Percentiles rank a stretch among this genome's conserved stretches.
These are phyloP conservation scores for Wickerhamomyces pijperi DNA, from an alignment of 805 yeast species.

Conservation along the genomic window DNA sequence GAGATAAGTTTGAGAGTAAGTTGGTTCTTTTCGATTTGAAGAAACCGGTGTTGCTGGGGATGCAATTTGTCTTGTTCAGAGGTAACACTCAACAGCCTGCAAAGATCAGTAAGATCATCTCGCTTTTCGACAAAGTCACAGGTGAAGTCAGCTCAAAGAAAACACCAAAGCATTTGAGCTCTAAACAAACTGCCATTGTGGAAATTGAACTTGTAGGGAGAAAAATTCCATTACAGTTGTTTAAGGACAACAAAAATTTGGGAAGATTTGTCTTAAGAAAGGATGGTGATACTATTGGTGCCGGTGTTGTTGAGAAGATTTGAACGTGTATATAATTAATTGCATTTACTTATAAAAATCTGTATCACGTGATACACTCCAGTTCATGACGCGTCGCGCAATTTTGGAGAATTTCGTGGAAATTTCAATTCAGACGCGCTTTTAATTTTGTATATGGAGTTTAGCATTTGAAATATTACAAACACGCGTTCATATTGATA, in stretches of 20 bases:
- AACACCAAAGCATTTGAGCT: constrained; percentile 85
- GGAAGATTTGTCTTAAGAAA: constrained; percentile 98
- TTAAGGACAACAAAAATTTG: constrained; percentile 90
- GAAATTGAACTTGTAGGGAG: constrained; percentile 69
- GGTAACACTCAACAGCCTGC: constrained; percentile 93
- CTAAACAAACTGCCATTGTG: constrained; percentile 95
- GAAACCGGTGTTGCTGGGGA: constrained; percentile 85
- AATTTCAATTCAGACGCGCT: too few relatives aligned
- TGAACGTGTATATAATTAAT: too few relatives aligned
- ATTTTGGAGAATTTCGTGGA: too few relatives aligned
- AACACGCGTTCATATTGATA: too few relatives aligned
- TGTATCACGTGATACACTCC: too few relatives aligned
- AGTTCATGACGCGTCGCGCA: too few relatives aligned
- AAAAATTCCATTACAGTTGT: constrained; percentile 93
- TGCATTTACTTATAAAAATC: too few relatives aligned
- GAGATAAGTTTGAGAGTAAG: constrained; percentile 67
- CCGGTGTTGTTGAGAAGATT: constrained; percentile 83
- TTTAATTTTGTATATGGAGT: too few relatives aligned
- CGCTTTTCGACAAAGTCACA: constrained; percentile 87
- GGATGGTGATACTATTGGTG: constrained; percentile 98
- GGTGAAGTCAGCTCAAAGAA: constrained; percentile 78
- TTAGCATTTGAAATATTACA: too few relatives aligned
- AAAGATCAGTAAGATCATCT: constrained; percentile 67
- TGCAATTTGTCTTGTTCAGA: constrained; percentile 86
- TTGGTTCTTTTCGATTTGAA: constrained; percentile 85